A percentile compares a stretch with the other conserved stretches of the same genome.
Evolutionary conservation across 2,329 filamentous ascomycete species (phyloP).

Genomic region (Elsinoe batatas): DNA sequence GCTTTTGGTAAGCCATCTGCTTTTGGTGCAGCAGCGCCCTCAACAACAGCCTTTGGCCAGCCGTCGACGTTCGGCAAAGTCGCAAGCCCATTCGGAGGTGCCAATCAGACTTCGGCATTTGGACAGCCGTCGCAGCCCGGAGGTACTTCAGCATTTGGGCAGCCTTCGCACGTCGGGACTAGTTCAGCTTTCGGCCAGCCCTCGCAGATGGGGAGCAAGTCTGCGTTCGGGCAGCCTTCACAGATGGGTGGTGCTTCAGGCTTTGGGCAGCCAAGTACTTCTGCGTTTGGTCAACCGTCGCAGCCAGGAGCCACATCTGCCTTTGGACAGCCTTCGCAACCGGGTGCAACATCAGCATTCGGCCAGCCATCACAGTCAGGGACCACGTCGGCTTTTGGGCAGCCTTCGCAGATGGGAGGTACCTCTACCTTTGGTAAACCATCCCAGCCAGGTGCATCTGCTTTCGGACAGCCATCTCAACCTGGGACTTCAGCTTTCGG

Average conservation of each 20-base stretch:
- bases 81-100: slow-evolving; percentile 13
- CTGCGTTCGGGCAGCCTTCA: slow-evolving; percentile 18
- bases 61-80: slow-evolving; percentile 12
- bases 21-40: neutral
- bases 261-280: slow-evolving; percentile 14
- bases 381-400: slow-evolving; percentile 14
- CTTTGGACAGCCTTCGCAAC: slow-evolving; percentile 18
- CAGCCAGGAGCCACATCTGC: slow-evolving; percentile 7
- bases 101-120: neutral
- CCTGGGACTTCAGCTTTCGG: slow-evolving; percentile 12
- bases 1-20: slow-evolving; percentile 15
- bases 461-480: neutral
- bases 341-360: slow-evolving; percentile 13
- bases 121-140: neutral
- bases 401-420: slow-evolving; percentile 13
- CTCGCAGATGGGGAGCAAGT: slow-evolving; percentile 7
- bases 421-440: slow-evolving; percentile 7
- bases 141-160: neutral
- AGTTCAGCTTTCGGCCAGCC: slow-evolving; percentile 15
- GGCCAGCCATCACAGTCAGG: slow-evolving; percentile 14
- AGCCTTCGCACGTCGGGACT: neutral
- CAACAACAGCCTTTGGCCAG: slow-evolving; percentile 12
- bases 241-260: neutral
- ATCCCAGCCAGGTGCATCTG: neutral
- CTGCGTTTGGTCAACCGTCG: slow-evolving; percentile 16